phyloP scores from a whole-genome alignment of 2,329 filamentous ascomycete species.

The Nothophoma quercina region DNA sequence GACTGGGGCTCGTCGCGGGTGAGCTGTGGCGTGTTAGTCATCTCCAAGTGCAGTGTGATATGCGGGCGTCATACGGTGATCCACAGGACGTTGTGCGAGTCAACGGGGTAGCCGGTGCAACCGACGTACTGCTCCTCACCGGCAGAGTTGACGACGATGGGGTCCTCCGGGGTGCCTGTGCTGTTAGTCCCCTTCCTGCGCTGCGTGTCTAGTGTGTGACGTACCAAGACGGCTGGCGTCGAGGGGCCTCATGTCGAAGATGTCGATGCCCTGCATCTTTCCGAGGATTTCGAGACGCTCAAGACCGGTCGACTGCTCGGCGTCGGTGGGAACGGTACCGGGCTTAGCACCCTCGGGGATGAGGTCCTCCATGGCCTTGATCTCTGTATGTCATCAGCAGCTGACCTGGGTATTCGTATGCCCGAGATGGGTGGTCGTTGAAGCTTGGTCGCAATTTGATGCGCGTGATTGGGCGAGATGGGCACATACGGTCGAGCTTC shows the following conservation, averaged over 20 bases:
- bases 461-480: too few species aligned
- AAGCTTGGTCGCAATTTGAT: conserved; percentile 11
- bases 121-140: conserved; percentile 97
- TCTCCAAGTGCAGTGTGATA: too few species aligned
- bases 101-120: conserved; percentile 92
- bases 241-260: conserved; percentile 98
- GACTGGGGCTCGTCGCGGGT: conserved; percentile 89
- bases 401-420: conserved; percentile 11
- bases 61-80: conserved; percentile 72
- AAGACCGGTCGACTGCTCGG: conserved; percentile 95
- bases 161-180: conserved; percentile 81
- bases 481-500: conserved; percentile 56
- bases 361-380: conserved; percentile 84
- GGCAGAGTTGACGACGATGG: conserved; percentile 87
- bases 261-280: conserved; percentile 98
- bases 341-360: conserved; percentile 79
- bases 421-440: conserved; percentile 1
- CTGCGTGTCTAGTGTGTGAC: conserved; percentile 21
- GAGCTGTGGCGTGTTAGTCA: conserved; percentile 61
- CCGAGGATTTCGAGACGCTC: conserved; percentile 98
- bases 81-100: conserved; percentile 92
- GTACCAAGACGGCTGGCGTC: conserved; percentile 87
- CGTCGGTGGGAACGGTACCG: conserved; percentile 89
- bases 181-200: conserved; percentile 16
- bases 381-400: conserved; percentile 67